Conservation (phyloP, 2,329 filamentous ascomycete species). For the Gliomastix tumulicola region DNA sequence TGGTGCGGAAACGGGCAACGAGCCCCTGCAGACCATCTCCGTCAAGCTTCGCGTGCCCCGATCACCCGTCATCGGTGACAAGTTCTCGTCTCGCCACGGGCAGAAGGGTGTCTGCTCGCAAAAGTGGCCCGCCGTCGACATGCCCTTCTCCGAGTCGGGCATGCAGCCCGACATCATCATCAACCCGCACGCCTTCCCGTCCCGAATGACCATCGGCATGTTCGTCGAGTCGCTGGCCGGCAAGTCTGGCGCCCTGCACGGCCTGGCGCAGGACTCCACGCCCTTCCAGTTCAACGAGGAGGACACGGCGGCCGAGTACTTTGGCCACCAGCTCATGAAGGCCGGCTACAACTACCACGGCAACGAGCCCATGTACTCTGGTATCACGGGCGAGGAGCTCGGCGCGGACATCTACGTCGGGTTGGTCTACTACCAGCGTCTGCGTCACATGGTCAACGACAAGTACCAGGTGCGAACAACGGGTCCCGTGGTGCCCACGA, state of each 20-base stretch:
- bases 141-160: conserved; percentile 94
- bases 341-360: conserved; percentile 98
- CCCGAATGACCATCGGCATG: conserved; percentile 99
- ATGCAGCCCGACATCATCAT: conserved; percentile 98
- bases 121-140: conserved; percentile 88
- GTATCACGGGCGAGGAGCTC: conserved; percentile 91
- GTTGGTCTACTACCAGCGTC: conserved; percentile 94
- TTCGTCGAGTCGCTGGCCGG: conserved; percentile 96
- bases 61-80: conserved; percentile 91
- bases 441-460: conserved; percentile 99
- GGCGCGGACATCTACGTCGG: conserved; percentile 94
- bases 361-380: conserved; percentile 98
- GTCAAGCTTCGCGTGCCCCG: conserved; percentile 91
- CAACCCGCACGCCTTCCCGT: conserved; percentile 98
- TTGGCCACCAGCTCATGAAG: conserved; percentile 89
- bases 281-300: conserved; percentile 93
- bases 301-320: conserved; percentile 87
- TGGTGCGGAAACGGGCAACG: conserved; percentile 74
- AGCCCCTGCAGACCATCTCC: conserved; percentile 80
- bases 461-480: conserved; percentile 98
- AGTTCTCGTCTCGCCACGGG: conserved; percentile 96
- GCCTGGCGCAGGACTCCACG: conserved; percentile 90
- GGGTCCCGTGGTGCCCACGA: conserved; percentile 81
- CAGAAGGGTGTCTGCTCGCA: conserved; percentile 97
- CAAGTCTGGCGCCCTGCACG: conserved; percentile 89